Evolutionary conservation across 176 grass and related monocot genomes (phyloP).

Genomic region (Phoenix dactylifera): DNA sequence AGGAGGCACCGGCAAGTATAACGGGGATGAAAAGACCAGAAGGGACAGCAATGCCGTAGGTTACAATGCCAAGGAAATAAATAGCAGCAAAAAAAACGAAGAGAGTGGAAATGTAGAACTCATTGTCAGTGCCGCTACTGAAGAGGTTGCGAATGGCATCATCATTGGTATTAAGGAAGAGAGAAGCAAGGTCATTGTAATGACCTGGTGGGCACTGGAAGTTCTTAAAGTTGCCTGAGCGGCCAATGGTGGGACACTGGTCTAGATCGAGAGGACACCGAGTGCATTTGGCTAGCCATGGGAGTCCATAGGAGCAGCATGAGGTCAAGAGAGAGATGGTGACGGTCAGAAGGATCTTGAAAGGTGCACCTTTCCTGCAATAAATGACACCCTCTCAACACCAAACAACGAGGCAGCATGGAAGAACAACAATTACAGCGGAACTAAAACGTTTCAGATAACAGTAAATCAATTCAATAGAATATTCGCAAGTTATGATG

Average conservation of each 20-base stretch:
- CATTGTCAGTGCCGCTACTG: conserved; percentile 26
- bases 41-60: conserved; percentile 56
- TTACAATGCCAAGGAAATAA: conserved; percentile 37
- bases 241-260: conserved; percentile 46
- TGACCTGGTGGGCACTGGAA: conserved; percentile 45
- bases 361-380: conserved; percentile 44
- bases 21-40: conserved; percentile 63
- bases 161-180: conserved; percentile 71
- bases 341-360: conserved; percentile 56
- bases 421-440: no score
- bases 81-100: conserved; percentile 35
- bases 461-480: no score
- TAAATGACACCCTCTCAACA: not conserved
- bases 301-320: conserved; percentile 43
- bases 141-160: conserved; percentile 72
- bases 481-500: not conserved
- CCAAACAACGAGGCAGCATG: not conserved
- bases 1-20: conserved; percentile 38
- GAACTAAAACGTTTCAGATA: no score
- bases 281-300: conserved; percentile 37
- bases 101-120: conserved; percentile 41
- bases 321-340: conserved; percentile 49
- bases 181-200: conserved; percentile 59
- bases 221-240: conserved; percentile 63
- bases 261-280: conserved; percentile 28